Evolutionary conservation across 805 yeast genomes (phyloP).

Genomic region (Kodamaea kaohsiungensis): DNA sequence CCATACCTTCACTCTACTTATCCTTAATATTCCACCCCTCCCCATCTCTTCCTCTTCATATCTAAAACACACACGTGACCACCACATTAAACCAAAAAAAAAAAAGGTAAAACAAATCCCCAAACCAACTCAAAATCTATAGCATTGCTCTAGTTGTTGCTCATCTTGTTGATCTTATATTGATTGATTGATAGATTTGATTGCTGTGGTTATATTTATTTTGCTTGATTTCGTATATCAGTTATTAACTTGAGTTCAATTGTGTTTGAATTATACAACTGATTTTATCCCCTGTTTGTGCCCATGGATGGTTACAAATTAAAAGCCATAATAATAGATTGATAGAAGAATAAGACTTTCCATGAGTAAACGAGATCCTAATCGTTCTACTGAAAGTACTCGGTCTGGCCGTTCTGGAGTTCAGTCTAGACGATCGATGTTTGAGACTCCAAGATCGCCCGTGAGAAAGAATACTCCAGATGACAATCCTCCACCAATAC

Average conservation of each 20-base stretch:
- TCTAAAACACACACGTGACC: not conserved
- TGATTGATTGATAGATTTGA: not conserved
- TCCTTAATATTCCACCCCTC: not conserved
- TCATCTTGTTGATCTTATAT: not conserved
- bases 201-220: not conserved
- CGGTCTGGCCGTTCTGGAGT: not conserved
- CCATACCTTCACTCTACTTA: not conserved
- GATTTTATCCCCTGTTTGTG: conserved; percentile 5
- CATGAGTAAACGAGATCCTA: conserved; percentile 7
- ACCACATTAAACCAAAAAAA: not conserved
- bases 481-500: conserved; percentile 22
- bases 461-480: conserved; percentile 43
- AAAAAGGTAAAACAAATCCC: not conserved
- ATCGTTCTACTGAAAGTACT: not conserved
- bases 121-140: not conserved
- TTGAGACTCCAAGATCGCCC: conserved; percentile 44
- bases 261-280: not conserved
- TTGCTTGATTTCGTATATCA: not conserved
- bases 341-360: not conserved
- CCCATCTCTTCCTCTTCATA: not conserved
- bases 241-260: not conserved
- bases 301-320: not conserved
- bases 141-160: not conserved
- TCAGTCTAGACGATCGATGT: conserved; percentile 13
- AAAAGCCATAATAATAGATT: not conserved